Evolutionary conservation across 1,284 basidiomycete genomes (phyloP).

Genomic region (Xanthoconium separans): DNA sequence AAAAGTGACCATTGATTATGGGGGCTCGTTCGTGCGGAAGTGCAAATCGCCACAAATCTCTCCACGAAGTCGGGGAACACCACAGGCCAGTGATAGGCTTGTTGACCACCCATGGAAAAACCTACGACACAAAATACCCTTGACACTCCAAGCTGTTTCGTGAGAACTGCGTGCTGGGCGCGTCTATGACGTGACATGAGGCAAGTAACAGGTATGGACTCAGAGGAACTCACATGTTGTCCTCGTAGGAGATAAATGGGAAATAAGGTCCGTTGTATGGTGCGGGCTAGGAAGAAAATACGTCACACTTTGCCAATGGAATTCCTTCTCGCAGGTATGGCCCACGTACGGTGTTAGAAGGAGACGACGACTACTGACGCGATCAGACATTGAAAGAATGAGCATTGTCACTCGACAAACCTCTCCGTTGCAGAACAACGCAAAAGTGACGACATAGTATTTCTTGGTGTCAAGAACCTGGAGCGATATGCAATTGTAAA

Average conservation of each 20-base stretch:
- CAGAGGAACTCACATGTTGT: slow-evolving; percentile 48
- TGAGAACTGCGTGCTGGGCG: slow-evolving; percentile 55
- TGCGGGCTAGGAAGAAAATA: slow-evolving; percentile 28
- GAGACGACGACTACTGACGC: slow-evolving; percentile 51
- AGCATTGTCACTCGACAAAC: not conserved
- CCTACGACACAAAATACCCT: slow-evolving; percentile 53
- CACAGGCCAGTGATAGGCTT: slow-evolving; percentile 37
- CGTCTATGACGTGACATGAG: slow-evolving; percentile 35
- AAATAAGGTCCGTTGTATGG: slow-evolving; percentile 45
- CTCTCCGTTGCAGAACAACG: not conserved
- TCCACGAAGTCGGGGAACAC: slow-evolving; percentile 40
- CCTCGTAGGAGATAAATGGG: slow-evolving; percentile 47
- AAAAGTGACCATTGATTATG: slow-evolving; percentile 37
- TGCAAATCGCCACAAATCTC: slow-evolving; percentile 36
- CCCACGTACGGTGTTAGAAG: slow-evolving; percentile 52
- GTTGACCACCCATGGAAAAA: slow-evolving; percentile 65
- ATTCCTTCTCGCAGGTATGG: not conserved
- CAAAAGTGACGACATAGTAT: not conserved
- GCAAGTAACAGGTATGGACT: not conserved
- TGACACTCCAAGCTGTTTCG: slow-evolving; percentile 46
- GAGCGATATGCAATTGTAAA: not conserved
- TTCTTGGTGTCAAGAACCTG: not conserved
- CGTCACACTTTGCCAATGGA: not conserved
- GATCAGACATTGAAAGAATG: not conserved
- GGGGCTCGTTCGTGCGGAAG: slow-evolving; percentile 38